Evolutionary conservation across 768 basidiomycete species (phyloP), one percentile per base, ranked within the genome.

Genomic region (Coprinopsis strossmayeri): DNA sequence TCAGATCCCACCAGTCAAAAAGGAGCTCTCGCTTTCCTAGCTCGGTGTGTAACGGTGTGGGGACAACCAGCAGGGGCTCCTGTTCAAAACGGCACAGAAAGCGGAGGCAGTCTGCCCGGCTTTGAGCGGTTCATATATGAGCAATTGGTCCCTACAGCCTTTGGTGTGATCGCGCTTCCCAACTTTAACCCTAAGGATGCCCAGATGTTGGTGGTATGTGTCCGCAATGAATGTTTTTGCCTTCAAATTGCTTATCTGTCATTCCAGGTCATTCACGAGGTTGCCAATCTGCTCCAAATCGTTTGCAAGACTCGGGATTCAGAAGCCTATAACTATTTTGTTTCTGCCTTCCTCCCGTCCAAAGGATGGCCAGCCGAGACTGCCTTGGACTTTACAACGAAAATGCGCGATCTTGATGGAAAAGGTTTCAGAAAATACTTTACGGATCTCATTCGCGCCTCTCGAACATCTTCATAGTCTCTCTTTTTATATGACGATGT

Each of bases 91-190:
- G 43, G 69, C 70, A 13, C 61, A 57, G 21, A 57, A 58, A 34
- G 51, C 50, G 12, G 61, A 69, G 30, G 50, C 45, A 68, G 72
- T 10, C 65, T 98, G 37, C 91, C 92, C 10, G 94, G 95, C 0
- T 97, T 96, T 56, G 93, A 97, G 56, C 77, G 80, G 12, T 94
- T 94, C 62, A 78, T 95, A 25, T 98, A 98, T 58, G 87, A 93
- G 53, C 79, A 83, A 11, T 66, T 95, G 27, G 71, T 98, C 45
- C 89, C 91, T 10, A 69, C 81, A 2, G 85, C 84, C 20, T 96
- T 99, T 64, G 76, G 81, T 5, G 79, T 97, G 3, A 79, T 91
- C 1, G 83, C 88, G 10, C 70, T 76, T 7, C 81, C 86, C 0
- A 79, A 83, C 34, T 90, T 96, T 62, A 94, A 93, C 60, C 70